phyloP scores from a whole-genome alignment of 2,329 filamentous ascomycete species.

The Penicillium griseofulvum region DNA sequence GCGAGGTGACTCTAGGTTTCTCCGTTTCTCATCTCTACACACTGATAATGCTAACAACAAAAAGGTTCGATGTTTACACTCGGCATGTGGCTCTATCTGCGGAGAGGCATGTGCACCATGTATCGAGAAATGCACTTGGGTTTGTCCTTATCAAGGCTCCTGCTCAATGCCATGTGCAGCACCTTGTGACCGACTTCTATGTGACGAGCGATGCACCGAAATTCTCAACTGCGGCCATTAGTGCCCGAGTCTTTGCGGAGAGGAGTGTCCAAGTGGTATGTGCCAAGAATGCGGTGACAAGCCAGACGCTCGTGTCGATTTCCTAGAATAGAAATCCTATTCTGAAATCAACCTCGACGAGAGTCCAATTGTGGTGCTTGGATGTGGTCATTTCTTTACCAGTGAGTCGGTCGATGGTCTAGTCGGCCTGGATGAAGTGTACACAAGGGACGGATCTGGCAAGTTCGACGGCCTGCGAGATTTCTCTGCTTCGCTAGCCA shows the following conservation, averaged over 20 bases:
- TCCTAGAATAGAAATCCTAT: constrained; percentile 6
- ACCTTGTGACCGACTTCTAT: constrained; percentile 11
- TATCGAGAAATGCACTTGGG: constrained; percentile 12
- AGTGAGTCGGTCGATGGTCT: constrained; percentile 12
- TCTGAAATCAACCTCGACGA: constrained; percentile 14
- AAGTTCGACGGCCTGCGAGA: constrained; percentile 12
- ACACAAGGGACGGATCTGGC: constrained; percentile 8
- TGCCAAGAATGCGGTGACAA: constrained; percentile 12
- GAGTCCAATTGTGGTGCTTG: constrained; percentile 9
- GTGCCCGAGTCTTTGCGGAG: constrained; percentile 11
- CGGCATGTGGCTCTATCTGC: constrained; percentile 1
- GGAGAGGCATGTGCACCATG: constrained; percentile 10
- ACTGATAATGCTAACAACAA: too few relatives aligned
- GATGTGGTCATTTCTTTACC: constrained; percentile 14
- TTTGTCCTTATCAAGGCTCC: neutral
- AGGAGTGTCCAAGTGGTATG: constrained; percentile 8
- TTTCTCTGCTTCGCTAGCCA: constrained; percentile 9
- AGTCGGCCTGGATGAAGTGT: constrained; percentile 11
- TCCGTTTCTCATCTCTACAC: too few relatives aligned
- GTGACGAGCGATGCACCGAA: constrained; percentile 5
- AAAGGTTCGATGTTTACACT: constrained; percentile 11
- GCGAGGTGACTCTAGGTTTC: constrained; percentile 8
- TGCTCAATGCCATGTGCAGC: constrained; percentile 16
- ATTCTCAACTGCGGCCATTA: constrained; percentile 6
- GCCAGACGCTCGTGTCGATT: constrained; percentile 11